Evolutionary conservation across 139 green algal genomes (phyloP).

Genomic region (Tetraselmis striata): DNA sequence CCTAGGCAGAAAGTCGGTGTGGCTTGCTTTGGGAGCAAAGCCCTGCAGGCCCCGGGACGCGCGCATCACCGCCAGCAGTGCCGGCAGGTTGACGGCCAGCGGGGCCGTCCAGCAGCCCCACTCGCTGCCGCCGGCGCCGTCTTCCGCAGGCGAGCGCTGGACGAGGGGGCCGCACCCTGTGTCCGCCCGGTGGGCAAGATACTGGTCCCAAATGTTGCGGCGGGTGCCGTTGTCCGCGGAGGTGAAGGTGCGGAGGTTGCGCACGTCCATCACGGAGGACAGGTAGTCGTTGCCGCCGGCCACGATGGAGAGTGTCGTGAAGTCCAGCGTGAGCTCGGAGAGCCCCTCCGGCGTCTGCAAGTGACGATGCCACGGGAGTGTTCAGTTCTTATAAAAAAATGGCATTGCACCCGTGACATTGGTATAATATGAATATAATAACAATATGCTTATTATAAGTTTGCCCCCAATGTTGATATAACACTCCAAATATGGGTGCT

Average conservation of each 20-base stretch:
- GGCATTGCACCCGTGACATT: no score
- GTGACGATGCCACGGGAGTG: no score
- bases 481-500: no score
- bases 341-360: not conserved
- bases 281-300: slow-evolving; percentile 74
- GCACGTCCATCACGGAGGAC: slow-evolving; percentile 31
- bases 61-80: not conserved
- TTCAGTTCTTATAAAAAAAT: no score
- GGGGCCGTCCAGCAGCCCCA: not conserved
- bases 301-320: slow-evolving; percentile 58
- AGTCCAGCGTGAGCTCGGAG: slow-evolving; percentile 36
- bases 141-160: not conserved
- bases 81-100: not conserved
- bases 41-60: not conserved
- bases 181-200: not conserved
- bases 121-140: not conserved
- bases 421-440: no score
- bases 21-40: not conserved
- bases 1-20: not conserved
- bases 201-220: not conserved
- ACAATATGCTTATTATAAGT: no score
- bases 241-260: not conserved
- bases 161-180: not conserved
- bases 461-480: no score
- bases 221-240: no score